These are phyloP conservation scores for Pleurotus pulmonarius DNA, from an alignment of 768 basidiomycete genomes.

Conservation along the genomic window DNA sequence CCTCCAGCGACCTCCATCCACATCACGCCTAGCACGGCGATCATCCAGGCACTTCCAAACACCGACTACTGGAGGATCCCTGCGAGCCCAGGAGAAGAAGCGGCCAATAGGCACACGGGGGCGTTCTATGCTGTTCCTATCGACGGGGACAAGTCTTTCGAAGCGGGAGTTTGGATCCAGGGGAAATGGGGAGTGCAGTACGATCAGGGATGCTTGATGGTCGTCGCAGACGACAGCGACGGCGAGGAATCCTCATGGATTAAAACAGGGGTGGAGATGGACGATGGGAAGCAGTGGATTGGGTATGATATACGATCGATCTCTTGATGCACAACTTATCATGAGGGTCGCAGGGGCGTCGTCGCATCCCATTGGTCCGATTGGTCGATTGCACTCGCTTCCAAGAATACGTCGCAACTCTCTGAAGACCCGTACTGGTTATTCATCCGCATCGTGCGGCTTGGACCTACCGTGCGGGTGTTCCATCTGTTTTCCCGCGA, in stretches of 20 bases:
- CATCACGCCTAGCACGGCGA: background rate
- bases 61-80: constrained; percentile 8
- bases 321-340: background rate
- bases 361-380: constrained; percentile 11
- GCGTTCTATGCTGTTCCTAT: constrained; percentile 4
- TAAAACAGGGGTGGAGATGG: constrained; percentile 11
- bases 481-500: constrained; percentile 1
- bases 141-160: constrained; percentile 1
- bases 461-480: constrained; percentile 1
- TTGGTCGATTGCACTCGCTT: constrained; percentile 10
- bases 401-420: background rate
- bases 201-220: constrained; percentile 10
- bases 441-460: constrained; percentile 5
- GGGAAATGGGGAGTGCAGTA: constrained; percentile 10
- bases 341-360: background rate
- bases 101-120: constrained; percentile 5
- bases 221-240: background rate
- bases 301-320: constrained; percentile 1
- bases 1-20: background rate
- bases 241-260: constrained; percentile 6
- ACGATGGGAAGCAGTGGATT: constrained; percentile 9
- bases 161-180: constrained; percentile 9
- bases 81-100: background rate
- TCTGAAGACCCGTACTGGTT: background rate
- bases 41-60: background rate